These are phyloP conservation scores for Pulicaria dysenterica DNA, from an alignment of 129 eudicot species.

Conservation along the genomic window DNA sequence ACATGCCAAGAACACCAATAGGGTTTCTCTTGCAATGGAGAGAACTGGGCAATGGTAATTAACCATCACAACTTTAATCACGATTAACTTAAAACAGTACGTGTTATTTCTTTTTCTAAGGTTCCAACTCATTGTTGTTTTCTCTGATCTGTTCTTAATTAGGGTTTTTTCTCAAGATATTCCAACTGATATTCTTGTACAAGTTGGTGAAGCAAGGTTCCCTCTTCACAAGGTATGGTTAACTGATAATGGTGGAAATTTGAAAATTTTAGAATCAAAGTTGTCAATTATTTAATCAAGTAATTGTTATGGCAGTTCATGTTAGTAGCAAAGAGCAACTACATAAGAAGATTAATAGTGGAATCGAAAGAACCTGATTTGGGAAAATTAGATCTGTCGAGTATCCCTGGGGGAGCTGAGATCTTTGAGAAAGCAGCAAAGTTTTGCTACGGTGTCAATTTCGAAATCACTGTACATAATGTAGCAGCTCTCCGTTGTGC, in stretches of 20 bases:
- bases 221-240: conserved; percentile 86
- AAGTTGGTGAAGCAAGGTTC: conserved; percentile 82
- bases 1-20: conserved; percentile 42
- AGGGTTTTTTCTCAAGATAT: conserved; percentile 96
- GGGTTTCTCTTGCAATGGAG: conserved; percentile 94
- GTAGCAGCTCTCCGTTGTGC: conserved; percentile 96
- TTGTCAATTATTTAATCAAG: neutral
- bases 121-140: conserved; percentile 1
- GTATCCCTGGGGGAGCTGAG: conserved; percentile 89
- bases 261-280: conserved; percentile 3
- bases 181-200: conserved; percentile 76
- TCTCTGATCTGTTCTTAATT: conserved; percentile 18
- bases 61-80: neutral
- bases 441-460: conserved; percentile 93
- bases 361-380: conserved; percentile 73
- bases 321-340: conserved; percentile 96
- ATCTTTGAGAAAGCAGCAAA: conserved; percentile 87
- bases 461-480: conserved; percentile 93
- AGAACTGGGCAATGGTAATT: conserved; percentile 95
- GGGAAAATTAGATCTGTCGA: conserved; percentile 67
- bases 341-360: conserved; percentile 67
- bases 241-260: neutral
- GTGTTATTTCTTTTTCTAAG: neutral
- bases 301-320: conserved; percentile 62
- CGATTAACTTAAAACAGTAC: neutral